A percentile compares a stretch with the other conserved stretches of the same genome.
Evolutionary conservation across 176 grass and related monocot genomes (phyloP).

Genomic region (Cocos nucifera): DNA sequence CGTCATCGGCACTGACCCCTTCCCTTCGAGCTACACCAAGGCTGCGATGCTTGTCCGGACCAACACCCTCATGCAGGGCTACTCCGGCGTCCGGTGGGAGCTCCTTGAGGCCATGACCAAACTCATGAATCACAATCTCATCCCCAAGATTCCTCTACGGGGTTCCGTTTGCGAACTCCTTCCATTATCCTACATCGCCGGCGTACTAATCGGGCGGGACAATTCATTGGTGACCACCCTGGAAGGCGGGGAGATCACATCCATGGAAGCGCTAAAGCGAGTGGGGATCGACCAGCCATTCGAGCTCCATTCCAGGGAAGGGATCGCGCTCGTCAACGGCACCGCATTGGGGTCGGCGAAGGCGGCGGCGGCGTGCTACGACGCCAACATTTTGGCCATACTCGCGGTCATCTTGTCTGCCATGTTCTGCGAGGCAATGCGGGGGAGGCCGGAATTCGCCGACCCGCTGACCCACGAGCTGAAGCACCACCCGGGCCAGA

Average conservation of each 20-base stretch:
- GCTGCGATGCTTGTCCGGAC: conserved; percentile 15
- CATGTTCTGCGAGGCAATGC: conserved; percentile 6
- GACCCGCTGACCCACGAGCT: not conserved
- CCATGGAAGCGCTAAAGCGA: conserved; percentile 7
- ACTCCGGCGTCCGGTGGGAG: conserved; percentile 23
- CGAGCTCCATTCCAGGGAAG: conserved; percentile 9
- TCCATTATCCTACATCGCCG: conserved; percentile 18
- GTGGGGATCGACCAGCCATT: conserved; percentile 1
- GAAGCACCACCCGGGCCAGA: conserved; percentile 7
- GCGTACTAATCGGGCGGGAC: conserved; percentile 11
- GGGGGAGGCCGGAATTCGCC: conserved; percentile 1
- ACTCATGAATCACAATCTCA: conserved; percentile 11
- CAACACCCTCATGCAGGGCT: conserved; percentile 22
- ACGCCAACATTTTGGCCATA: not conserved
- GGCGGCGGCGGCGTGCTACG: conserved; percentile 17
- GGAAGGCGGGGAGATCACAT: conserved; percentile 11
- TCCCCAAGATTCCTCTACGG: conserved; percentile 17
- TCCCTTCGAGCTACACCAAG: conserved; percentile 5
- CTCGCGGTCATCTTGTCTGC: not conserved
- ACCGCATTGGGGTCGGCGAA: conserved; percentile 9
- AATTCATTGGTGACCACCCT: conserved; percentile 3
- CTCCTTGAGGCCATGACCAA: conserved; percentile 17
- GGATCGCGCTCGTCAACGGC: conserved; percentile 12
- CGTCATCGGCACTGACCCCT: conserved; percentile 1
- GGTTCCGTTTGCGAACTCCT: conserved; percentile 16